A percentile compares a stretch with the other conserved stretches of the same genome.
These are phyloP conservation scores for Didymella exigua DNA, from an alignment of 2,329 filamentous ascomycete species.

Conservation along the genomic window DNA sequence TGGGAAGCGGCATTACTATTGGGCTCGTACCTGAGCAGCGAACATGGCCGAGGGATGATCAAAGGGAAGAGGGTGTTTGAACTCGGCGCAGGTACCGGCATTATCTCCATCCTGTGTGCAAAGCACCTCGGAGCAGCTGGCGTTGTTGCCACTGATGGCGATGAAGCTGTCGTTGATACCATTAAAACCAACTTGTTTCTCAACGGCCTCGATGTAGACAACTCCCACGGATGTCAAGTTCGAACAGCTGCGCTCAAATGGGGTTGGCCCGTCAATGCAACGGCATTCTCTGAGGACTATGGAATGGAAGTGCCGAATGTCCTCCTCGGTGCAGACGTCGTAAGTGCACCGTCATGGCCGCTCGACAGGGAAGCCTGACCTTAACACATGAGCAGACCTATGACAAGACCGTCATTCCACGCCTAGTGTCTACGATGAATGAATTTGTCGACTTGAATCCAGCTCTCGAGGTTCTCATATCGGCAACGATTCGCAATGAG, in stretches of 20 bases:
- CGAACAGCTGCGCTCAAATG: slow-evolving; percentile 65
- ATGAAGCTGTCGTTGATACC: slow-evolving; percentile 71
- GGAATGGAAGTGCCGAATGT: slow-evolving; percentile 60
- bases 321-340: slow-evolving; percentile 75
- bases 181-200: slow-evolving; percentile 71
- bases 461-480: slow-evolving; percentile 65
- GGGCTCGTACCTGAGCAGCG: slow-evolving; percentile 66
- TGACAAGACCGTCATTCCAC: slow-evolving; percentile 67
- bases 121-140: slow-evolving; percentile 65
- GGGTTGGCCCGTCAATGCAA: slow-evolving; percentile 65
- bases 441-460: slow-evolving; percentile 66
- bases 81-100: slow-evolving; percentile 77
- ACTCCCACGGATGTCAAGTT: slow-evolving; percentile 41
- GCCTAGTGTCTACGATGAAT: slow-evolving; percentile 68
- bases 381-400: slow-evolving; percentile 62
- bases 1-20: slow-evolving; percentile 82
- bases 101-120: slow-evolving; percentile 75
- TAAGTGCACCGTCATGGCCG: slow-evolving; percentile 41
- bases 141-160: slow-evolving; percentile 75
- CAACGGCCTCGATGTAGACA: slow-evolving; percentile 64
- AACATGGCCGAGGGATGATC: slow-evolving; percentile 55
- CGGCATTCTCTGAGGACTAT: slow-evolving; percentile 62
- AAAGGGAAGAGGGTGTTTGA: slow-evolving; percentile 67
- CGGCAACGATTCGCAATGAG: slow-evolving; percentile 72
- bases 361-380: slow-evolving; percentile 15